phyloP scores from a whole-genome alignment of 805 yeast genomes.

The Wickerhamomyces pijperi region DNA sequence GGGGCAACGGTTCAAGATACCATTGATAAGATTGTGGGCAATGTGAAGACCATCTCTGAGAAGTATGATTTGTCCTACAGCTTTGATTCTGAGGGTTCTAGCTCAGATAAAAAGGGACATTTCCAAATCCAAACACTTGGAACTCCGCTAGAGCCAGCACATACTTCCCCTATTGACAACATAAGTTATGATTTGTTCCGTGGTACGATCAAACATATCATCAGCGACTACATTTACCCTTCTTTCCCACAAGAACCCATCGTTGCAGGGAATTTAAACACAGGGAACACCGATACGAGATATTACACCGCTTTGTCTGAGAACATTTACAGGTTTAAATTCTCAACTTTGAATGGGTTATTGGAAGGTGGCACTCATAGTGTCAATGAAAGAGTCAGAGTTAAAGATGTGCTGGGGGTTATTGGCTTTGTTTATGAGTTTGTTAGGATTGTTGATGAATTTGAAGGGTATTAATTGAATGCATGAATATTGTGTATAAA shows the following conservation, averaged over 20 bases:
- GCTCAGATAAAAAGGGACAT: too few species aligned
- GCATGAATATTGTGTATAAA: too few species aligned
- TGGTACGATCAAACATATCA: conserved; percentile 52
- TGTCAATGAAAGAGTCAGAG: conserved; percentile 42
- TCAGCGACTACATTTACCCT: conserved; percentile 38
- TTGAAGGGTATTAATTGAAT: not conserved
- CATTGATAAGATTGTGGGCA: conserved; percentile 21
- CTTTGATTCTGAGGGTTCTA: too few species aligned
- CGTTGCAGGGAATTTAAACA: conserved; percentile 48
- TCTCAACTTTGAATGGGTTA: conserved; percentile 28
- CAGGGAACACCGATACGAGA: conserved; percentile 65
- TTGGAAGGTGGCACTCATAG: conserved; percentile 35
- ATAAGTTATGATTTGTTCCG: conserved; percentile 45
- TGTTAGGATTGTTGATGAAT: conserved; percentile 29
- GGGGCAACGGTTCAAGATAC: conserved; percentile 26
- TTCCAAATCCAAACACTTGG: too few species aligned
- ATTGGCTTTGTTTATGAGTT: conserved; percentile 40
- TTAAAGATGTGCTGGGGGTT: conserved; percentile 41
- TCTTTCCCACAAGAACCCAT: conserved; percentile 21
- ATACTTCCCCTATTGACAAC: conserved; percentile 34
- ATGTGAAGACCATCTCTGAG: conserved; percentile 28
- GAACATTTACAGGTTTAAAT: conserved; percentile 52
- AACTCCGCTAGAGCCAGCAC: conserved; percentile 39
- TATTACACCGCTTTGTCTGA: conserved; percentile 52
- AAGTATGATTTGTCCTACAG: conserved; percentile 29